Evolutionary conservation across 2,329 filamentous ascomycete species (phyloP).

Genomic region (Neurospora sp.): DNA sequence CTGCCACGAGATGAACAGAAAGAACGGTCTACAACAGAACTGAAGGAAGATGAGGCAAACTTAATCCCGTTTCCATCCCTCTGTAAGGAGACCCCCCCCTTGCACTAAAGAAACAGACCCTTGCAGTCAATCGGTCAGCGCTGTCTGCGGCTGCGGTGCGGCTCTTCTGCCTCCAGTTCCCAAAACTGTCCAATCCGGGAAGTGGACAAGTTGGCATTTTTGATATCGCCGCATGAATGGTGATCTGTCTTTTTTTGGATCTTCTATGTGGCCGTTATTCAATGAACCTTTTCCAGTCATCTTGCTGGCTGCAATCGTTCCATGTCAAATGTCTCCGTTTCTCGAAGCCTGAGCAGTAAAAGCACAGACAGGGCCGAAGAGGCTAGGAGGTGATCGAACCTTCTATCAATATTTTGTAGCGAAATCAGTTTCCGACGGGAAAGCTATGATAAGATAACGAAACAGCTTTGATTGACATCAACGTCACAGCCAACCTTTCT

Average conservation of each 20-base stretch:
- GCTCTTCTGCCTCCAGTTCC: not conserved
- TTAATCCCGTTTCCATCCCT: not conserved
- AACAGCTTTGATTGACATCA: not conserved
- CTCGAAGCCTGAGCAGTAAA: not conserved
- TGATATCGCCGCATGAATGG: not conserved
- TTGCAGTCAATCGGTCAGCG: not conserved
- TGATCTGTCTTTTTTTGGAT: not conserved
- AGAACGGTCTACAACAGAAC: not conserved
- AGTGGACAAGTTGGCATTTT: not conserved
- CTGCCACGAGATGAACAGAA: not conserved
- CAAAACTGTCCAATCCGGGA: not conserved
- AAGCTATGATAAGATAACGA: not conserved
- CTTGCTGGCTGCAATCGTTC: not conserved
- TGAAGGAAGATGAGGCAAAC: not conserved
- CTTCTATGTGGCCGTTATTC: too few species aligned
- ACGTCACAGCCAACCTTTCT: not conserved
- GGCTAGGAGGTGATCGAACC: not conserved
- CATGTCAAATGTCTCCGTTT: not conserved
- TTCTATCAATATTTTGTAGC: not conserved
- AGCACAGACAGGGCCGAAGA: not conserved
- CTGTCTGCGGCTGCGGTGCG: not conserved
- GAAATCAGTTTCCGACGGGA: not conserved
- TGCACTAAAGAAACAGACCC: not conserved
- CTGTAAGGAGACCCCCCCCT: not conserved
- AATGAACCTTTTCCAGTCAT: too few species aligned